phyloP scores from a whole-genome alignment of 441 rosid species.

The Pelargonium citronellum region DNA sequence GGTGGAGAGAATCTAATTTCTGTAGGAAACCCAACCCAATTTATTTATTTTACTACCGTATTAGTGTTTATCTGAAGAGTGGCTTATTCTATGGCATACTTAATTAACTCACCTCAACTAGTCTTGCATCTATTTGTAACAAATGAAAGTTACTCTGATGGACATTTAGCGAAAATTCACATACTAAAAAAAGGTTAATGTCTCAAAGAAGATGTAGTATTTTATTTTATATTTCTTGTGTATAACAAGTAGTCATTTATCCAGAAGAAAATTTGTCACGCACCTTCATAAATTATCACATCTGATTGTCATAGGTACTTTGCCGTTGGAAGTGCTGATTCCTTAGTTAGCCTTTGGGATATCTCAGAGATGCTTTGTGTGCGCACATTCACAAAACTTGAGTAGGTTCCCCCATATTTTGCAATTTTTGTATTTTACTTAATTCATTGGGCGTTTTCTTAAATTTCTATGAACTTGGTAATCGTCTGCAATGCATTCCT shows the following conservation, averaged over 20 bases:
- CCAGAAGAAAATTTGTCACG: background rate
- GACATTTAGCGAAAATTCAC: too few species aligned
- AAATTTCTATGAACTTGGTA: background rate
- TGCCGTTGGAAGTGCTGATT: conserved; percentile 99
- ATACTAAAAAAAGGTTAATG: too few species aligned
- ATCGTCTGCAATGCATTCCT: background rate
- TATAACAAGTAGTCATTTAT: background rate
- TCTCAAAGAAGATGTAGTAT: too few species aligned
- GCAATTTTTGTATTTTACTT: background rate
- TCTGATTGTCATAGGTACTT: conserved; percentile 46
- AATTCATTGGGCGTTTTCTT: background rate
- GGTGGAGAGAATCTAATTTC: too few species aligned
- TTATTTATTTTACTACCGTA: too few species aligned
- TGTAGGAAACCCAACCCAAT: too few species aligned
- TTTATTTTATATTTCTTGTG: too few species aligned
- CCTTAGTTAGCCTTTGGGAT: conserved; percentile 97
- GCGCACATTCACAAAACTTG: conserved; percentile 83
- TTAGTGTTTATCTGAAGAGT: too few species aligned
- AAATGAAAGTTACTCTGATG: too few species aligned
- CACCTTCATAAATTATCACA: background rate
- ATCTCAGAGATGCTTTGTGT: conserved; percentile 90
- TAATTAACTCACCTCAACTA: too few species aligned
- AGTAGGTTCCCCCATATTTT: conserved; percentile 47
- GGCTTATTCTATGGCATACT: too few species aligned
- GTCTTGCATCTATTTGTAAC: too few species aligned